Evolutionary conservation across 345 rosid species (phyloP).

Genomic region (Camelina hispida): DNA sequence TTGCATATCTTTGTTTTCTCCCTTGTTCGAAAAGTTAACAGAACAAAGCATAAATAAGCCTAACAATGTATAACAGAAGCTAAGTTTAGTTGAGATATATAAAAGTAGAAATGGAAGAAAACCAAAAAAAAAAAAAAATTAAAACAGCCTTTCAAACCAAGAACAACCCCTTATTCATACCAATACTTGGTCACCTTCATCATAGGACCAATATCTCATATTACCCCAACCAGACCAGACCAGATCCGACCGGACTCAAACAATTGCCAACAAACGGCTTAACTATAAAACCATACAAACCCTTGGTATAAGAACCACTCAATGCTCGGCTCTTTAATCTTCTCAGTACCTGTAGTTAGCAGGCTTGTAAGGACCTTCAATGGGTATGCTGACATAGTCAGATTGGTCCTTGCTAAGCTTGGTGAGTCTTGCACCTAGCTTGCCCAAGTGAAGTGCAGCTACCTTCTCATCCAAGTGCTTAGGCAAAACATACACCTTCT

Average conservation of each 20-base stretch:
- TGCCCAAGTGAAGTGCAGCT: conserved; percentile 69
- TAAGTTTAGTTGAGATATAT: conserved; percentile 30
- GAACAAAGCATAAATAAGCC: conserved; percentile 20
- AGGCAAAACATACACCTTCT: conserved; percentile 71
- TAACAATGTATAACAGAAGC: conserved; percentile 18
- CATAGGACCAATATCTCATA: conserved; percentile 39
- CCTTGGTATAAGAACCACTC: conserved; percentile 18
- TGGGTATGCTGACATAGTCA: conserved; percentile 65
- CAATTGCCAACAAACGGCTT: conserved; percentile 25
- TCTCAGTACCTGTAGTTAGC: conserved; percentile 62
- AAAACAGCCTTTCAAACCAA: conserved; percentile 25
- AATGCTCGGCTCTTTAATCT: neutral
- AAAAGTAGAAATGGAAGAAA: neutral
- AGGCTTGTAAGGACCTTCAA: conserved; percentile 82
- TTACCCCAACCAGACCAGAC: conserved; percentile 26
- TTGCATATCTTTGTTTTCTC: conserved; percentile 4
- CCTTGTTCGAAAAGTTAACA: conserved; percentile 12
- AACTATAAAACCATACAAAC: conserved; percentile 19
- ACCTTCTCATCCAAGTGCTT: conserved; percentile 81
- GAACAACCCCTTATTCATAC: conserved; percentile 39
- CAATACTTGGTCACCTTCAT: conserved; percentile 40
- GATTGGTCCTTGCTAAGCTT: conserved; percentile 70
- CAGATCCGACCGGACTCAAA: conserved; percentile 37
- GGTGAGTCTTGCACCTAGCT: conserved; percentile 80
- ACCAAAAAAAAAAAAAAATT: no score